These are phyloP conservation scores for Casaregolazyma suthepensis DNA, from an alignment of 1,139 yeast genomes.

Conservation along the genomic window DNA sequence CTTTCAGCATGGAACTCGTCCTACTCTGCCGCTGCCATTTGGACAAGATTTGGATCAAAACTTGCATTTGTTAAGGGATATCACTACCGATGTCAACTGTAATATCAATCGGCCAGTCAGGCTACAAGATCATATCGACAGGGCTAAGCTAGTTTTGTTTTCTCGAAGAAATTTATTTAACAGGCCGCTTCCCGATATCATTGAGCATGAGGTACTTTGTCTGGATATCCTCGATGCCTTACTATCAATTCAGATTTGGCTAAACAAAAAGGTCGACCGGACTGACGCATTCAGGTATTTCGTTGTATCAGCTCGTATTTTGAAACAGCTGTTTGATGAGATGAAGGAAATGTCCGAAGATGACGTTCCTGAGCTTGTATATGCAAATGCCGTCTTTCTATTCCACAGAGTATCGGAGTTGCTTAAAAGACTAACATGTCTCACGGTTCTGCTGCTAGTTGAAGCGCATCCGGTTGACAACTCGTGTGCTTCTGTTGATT, in stretches of 20 bases:
- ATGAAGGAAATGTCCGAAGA: background rate
- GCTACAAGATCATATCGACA: background rate
- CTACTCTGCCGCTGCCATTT: background rate
- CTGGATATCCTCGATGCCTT: background rate
- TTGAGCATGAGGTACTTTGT: conserved; percentile 1
- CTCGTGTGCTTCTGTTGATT: background rate
- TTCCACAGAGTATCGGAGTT: background rate
- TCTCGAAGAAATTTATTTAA: background rate
- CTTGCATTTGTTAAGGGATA: background rate
- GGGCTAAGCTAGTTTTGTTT: background rate
- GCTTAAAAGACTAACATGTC: background rate
- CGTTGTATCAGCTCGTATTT: background rate
- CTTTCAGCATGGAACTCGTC: conserved; percentile 2
- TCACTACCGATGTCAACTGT: background rate
- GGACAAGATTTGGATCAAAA: background rate
- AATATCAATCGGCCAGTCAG: background rate
- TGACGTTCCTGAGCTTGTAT: background rate
- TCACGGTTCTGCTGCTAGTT: background rate
- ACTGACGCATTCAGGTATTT: conserved; percentile 1
- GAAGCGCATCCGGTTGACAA: background rate
- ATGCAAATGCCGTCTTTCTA: background rate
- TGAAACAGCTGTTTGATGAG: background rate
- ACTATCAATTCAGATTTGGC: background rate
- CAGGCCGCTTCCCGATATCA: background rate
- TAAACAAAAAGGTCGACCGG: background rate